Evolutionary conservation across 1,284 basidiomycete species (phyloP), one percentile per base, ranked within the genome.

Genomic region (Cryptococcus sp.): DNA sequence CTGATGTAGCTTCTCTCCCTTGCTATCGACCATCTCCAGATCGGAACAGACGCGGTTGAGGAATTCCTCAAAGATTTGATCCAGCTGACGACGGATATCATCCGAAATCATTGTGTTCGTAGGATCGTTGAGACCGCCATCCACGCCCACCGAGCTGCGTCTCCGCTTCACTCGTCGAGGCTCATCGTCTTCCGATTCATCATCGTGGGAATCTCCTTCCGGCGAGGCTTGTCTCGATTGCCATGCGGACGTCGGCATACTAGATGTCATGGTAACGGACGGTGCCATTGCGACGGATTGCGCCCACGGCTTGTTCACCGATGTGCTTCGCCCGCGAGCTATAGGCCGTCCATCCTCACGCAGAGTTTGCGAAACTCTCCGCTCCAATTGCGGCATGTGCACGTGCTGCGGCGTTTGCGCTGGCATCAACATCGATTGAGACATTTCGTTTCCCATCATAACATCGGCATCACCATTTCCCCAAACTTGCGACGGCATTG

Each of bases 1-100:
- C 80, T 99, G 96, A 77, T 99, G 96, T 55, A 99, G 92, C 48
- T 90, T 87, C 76, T 99, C 95, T 57, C 96, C 96, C 76, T 97
- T 96, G 50, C 86, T 83, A 75, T 99, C 96, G 48, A 86, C 89
- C 17, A 89, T 88, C 58, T 97, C 93, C 77, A 98, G 77, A 77
- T 98, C 91, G 19, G 92, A 96, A 79, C 95, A 98, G 53, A 92
- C 85, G 54, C 82, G 84, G 70, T 89, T 93, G 64, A 99, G 80
- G 75, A 91, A 99, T 65, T 89, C 86, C 72, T 92, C 87, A 80
- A 99, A 97, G 71, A 97, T 87, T 55, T 87, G 84, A 76, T 98
- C 94, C 51, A 98, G 87, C 68, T 89, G 87, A 39, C 79, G 77
- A 58, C 87, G 85, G 66, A 93, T 89, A 73, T 96, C 94, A 3